These are phyloP conservation scores for Trametes sanguinea DNA, from an alignment of 768 basidiomycete species.

Conservation along the genomic window DNA sequence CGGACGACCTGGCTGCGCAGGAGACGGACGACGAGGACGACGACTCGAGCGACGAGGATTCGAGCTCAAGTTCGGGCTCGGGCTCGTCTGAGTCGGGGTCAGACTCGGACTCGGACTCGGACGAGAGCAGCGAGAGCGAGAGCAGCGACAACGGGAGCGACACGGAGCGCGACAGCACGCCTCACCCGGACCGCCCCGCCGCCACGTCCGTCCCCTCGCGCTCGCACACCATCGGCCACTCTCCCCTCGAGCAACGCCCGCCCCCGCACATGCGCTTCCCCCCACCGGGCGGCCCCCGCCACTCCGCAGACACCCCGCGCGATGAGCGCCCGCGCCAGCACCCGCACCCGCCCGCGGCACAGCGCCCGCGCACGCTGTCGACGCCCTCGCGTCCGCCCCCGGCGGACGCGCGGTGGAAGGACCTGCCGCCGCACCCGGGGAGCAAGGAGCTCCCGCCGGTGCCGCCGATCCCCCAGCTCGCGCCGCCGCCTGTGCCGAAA, in stretches of 20 bases:
- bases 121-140: conserved; percentile 19
- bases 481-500: conserved; percentile 31
- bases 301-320: conserved; percentile 14
- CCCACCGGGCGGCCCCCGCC: conserved; percentile 11
- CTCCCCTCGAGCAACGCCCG: conserved; percentile 8
- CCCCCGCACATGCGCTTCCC: conserved; percentile 2
- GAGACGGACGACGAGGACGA: conserved; percentile 46
- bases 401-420: conserved; percentile 17
- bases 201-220: conserved; percentile 12
- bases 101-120: conserved; percentile 12
- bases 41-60: conserved; percentile 42
- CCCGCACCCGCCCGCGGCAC: not conserved
- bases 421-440: conserved; percentile 35
- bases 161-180: conserved; percentile 25
- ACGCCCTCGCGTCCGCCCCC: not conserved
- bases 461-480: conserved; percentile 21
- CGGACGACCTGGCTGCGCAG: conserved; percentile 78
- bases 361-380: conserved; percentile 15
- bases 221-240: conserved; percentile 26
- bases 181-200: conserved; percentile 3
- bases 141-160: conserved; percentile 21
- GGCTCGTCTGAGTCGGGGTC: not conserved
- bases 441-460: conserved; percentile 47
- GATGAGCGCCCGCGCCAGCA: conserved; percentile 3
- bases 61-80: conserved; percentile 2